Base-by-base conservation (phyloP, 75 land plant species). In the Larix kaempferi region DNA sequence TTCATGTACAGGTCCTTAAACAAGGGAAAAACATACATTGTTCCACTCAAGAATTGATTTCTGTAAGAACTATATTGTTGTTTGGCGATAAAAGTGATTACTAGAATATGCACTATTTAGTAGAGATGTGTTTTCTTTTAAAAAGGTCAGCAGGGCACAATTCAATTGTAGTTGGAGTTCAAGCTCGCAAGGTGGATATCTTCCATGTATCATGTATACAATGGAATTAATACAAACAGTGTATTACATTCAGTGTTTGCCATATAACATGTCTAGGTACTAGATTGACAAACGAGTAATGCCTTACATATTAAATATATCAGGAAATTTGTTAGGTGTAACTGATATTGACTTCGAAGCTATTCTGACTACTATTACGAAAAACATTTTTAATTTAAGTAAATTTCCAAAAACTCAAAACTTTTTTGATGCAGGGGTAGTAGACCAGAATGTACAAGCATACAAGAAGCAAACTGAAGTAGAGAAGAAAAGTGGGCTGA, bases 11-110 rank as follows among this genome's bases (percentile, higher is more conserved):
- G 99, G 98, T 95, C 54, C 63, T 87, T 71, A 92, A 90, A 78
- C 93, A 90, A 82, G 98, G 93, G 73, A 95, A 95, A 69, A 92
- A 87, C 62, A 76, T 94, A n/a, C 98, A 89, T 37, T 97, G 95
- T 82, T 97, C 99, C 58, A 91, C 94, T 59, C 84, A 86, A 52
- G 94, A 98, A 84, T 90, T 98, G 64, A 91, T 89, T 39, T 98
- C 99, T 63, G 99, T 98, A 84, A 93, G 95, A 88, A 69, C 44
- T 57, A 23, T 33, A 1, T 56, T 74, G 10, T 39, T 69, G 22
- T 69, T 37, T 19, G 10, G 21, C n/a, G n/a, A 11, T 69, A 69
- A n/a, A n/a, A 29, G 37, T 41, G 35, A 41, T 19, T 39, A 41
- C 25, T 39, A 5, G 19, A 67, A 44, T 27, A 39, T 67, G 71